Conservation (phyloP, 768 basidiomycete genomes). For the Psilocybe subaeruginosa region DNA sequence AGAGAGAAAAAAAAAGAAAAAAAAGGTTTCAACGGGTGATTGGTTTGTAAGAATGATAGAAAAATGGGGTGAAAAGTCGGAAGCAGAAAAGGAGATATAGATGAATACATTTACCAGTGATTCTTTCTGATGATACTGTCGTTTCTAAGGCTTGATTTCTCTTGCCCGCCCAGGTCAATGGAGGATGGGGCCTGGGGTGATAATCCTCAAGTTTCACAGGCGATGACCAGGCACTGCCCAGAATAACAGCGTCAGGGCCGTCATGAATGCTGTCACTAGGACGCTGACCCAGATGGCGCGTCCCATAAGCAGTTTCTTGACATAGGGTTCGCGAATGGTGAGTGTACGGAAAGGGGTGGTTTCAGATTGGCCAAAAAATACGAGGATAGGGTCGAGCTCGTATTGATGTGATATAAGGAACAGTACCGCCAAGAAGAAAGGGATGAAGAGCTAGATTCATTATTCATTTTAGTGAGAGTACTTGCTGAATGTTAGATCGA, state of each 20-base stretch:
- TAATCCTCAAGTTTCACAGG: conserved; percentile 45
- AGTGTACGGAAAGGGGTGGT: conserved; percentile 97
- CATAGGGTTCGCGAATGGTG: conserved; percentile 90
- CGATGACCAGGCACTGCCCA: conserved; percentile 96
- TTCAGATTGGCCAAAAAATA: conserved; percentile 92
- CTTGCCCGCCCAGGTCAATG: not conserved
- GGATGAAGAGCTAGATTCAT: conserved; percentile 80
- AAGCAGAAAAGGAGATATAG: conserved; percentile 3
- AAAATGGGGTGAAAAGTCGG: not conserved
- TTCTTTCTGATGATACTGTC: conserved; percentile 7
- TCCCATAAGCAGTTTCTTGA: conserved; percentile 85
- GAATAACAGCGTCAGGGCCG: conserved; percentile 87
- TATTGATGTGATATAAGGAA: conserved; percentile 96
- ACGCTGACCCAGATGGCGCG: conserved; percentile 91
- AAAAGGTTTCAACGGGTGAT: too few relatives aligned
- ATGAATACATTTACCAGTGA: conserved; percentile 12
- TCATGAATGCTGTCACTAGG: conserved; percentile 75
- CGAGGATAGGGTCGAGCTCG: conserved; percentile 94
- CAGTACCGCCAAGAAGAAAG: conserved; percentile 87
- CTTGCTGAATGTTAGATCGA: not conserved
- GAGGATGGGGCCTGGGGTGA: not conserved
- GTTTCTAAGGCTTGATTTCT: conserved; percentile 5
- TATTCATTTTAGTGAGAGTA: conserved; percentile 12
- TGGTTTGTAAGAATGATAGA: not conserved
- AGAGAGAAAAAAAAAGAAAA: not conserved